These are phyloP conservation scores for Pseudonitzschia multiseries DNA, from an alignment of 108 stramenopile species.

Conservation along the genomic window DNA sequence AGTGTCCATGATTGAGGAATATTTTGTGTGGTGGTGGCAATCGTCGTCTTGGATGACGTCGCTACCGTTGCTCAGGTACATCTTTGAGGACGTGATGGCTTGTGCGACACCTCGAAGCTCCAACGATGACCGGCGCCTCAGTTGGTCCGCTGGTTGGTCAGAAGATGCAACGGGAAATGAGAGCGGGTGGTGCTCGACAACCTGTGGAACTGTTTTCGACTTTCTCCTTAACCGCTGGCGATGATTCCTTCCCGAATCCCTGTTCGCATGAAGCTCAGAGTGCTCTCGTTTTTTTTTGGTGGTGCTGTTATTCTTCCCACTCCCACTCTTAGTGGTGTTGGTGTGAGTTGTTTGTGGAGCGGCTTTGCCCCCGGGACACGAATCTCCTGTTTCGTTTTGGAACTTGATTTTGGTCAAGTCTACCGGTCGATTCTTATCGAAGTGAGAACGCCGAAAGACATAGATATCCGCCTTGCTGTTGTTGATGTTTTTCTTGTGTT, in stretches of 20 bases:
- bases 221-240: background rate
- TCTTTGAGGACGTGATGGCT: conserved; percentile 39
- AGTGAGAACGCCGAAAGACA: conserved; percentile 66
- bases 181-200: background rate
- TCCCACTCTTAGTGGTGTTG: background rate
- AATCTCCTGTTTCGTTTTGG: conserved; percentile 8
- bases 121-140: conserved; percentile 30
- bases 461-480: conserved; percentile 37
- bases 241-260: conserved; percentile 20
- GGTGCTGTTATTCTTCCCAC: background rate
- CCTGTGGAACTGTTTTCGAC: background rate
- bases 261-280: conserved; percentile 24
- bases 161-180: background rate
- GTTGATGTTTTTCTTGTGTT: background rate
- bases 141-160: background rate
- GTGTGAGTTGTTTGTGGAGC: background rate
- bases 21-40: background rate
- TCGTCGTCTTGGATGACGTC: background rate
- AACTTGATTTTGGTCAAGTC: conserved; percentile 29
- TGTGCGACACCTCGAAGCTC: conserved; percentile 41
- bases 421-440: conserved; percentile 54
- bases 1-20: background rate
- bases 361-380: no score
- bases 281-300: conserved; percentile 25
- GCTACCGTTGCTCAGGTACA: conserved; percentile 20